A percentile compares a stretch with the other conserved stretches of the same genome.
Conservation (phyloP, 305 asterid genomes). For the Fraxinus ornus region DNA sequence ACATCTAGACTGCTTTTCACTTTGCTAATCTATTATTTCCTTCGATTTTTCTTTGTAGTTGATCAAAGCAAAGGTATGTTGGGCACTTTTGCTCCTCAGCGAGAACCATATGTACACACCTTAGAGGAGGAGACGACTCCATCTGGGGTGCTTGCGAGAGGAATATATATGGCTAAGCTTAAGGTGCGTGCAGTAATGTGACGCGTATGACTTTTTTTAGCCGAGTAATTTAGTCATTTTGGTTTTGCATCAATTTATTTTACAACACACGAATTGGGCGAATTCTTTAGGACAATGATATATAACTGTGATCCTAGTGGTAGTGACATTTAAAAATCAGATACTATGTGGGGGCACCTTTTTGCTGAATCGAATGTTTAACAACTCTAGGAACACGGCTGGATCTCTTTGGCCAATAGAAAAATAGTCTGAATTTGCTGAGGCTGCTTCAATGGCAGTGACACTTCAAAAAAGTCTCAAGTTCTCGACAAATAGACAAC, state of each 20-base stretch:
- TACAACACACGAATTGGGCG: not conserved
- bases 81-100: slow-evolving; percentile 80
- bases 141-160: slow-evolving; percentile 78
- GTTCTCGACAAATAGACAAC: not conserved
- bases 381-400: not conserved
- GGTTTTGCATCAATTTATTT: not conserved
- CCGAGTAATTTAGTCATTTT: not conserved
- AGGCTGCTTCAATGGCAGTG: not conserved
- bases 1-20: not conserved
- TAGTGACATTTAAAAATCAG: not conserved
- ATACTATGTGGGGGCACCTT: not conserved
- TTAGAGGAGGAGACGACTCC: slow-evolving; percentile 81
- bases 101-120: slow-evolving; percentile 52
- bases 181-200: slow-evolving; percentile 38
- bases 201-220: not conserved
- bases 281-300: not conserved
- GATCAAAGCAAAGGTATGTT: slow-evolving; percentile 76
- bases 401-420: not conserved
- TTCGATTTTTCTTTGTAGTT: slow-evolving; percentile 41
- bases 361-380: not conserved
- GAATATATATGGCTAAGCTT: slow-evolving; percentile 62
- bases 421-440: not conserved
- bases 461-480: not conserved
- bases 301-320: not conserved
- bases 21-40: not conserved